Percentiles rank a stretch among this genome's conserved stretches.
Evolutionary conservation across 2,329 filamentous ascomycete genomes (phyloP).

Genomic region (Cladosporium cucumerinum): DNA sequence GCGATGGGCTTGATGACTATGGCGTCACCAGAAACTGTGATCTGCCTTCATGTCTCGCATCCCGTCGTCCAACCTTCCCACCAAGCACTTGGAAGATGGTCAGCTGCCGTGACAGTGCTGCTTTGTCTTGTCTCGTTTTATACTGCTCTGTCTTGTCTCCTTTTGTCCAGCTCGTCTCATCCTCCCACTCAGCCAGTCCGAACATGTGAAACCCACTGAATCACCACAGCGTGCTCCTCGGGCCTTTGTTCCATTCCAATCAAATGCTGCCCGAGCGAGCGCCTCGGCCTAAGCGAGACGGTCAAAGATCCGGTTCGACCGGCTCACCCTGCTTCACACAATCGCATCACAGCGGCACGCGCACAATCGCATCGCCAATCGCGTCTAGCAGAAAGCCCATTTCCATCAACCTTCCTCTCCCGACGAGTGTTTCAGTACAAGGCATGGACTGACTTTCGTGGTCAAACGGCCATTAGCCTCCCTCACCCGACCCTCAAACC

Average conservation of each 20-base stretch:
- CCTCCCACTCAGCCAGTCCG: not conserved
- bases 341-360: not conserved
- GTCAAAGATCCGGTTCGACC: not conserved
- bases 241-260: not conserved
- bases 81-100: no score
- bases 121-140: not conserved
- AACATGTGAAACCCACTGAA: not conserved
- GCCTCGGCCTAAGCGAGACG: not conserved
- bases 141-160: not conserved
- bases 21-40: not conserved
- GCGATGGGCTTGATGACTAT: not conserved
- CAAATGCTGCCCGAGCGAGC: not conserved
- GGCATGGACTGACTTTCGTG: not conserved
- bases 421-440: not conserved
- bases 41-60: conserved; percentile 1
- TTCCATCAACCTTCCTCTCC: not conserved
- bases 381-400: not conserved
- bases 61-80: no score
- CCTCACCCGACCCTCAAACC: not conserved
- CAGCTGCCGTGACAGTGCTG: not conserved
- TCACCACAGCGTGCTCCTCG: not conserved
- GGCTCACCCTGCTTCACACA: not conserved
- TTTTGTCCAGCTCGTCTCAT: not conserved
- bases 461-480: not conserved
- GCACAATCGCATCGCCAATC: not conserved